Evolutionary conservation across 2,329 filamentous ascomycete genomes (phyloP).

Genomic region (Calonectria pauciramosa): DNA sequence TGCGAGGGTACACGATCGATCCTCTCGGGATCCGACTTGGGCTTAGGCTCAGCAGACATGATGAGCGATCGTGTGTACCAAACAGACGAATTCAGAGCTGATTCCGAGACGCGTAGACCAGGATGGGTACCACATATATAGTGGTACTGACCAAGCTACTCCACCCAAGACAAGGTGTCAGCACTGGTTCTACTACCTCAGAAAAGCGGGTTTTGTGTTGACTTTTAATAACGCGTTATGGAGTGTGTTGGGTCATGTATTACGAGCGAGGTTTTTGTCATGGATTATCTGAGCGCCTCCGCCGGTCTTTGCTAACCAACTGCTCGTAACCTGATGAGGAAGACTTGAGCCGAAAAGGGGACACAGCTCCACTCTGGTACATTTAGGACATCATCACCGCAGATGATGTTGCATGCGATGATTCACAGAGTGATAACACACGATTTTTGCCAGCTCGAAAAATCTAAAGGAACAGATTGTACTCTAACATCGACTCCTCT

Average conservation of each 20-base stretch:
- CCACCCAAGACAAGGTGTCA: not conserved
- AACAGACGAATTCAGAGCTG: too few relatives aligned
- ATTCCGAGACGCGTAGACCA: not conserved
- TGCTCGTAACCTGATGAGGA: not conserved
- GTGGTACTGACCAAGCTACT: not conserved
- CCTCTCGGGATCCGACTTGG: not conserved
- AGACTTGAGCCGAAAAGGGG: not conserved
- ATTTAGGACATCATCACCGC: not conserved
- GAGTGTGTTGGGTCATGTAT: not conserved
- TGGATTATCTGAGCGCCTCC: not conserved
- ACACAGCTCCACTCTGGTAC: not conserved
- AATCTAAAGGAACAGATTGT: not conserved
- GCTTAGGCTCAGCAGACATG: not conserved
- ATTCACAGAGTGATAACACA: too few relatives aligned
- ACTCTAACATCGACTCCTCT: not conserved
- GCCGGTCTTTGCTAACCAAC: not conserved
- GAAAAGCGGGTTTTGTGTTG: not conserved
- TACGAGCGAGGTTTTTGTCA: not conserved
- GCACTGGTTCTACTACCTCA: not conserved
- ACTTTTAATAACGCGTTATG: not conserved
- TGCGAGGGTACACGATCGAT: not conserved
- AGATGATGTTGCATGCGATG: not conserved
- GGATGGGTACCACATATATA: constrained; percentile 1
- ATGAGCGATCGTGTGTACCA: not conserved
- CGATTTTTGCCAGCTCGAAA: not conserved